A percentile compares a stretch with the other conserved stretches of the same genome.
Conservation (phyloP, 495 filamentous ascomycete genomes). For the Penicillium lagena region DNA sequence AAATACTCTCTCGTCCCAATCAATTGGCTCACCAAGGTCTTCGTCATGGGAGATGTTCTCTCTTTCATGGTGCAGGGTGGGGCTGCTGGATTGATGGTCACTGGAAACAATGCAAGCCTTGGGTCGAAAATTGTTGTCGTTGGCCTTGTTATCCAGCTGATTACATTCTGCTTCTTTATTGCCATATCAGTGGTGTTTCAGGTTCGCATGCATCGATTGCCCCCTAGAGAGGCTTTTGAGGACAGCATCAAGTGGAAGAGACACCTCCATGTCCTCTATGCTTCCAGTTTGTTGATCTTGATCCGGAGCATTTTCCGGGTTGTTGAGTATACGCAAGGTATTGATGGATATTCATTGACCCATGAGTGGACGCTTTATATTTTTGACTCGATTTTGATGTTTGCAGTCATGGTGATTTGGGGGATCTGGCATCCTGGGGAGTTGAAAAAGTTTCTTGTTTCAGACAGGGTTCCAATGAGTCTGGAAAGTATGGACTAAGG, state of each 20-base stretch:
- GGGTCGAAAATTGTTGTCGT: constrained; percentile 35
- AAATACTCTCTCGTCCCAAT: constrained; percentile 28
- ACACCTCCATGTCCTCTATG: constrained; percentile 47
- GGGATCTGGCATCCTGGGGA: too few relatives aligned
- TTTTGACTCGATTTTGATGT: too few relatives aligned
- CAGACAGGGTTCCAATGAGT: too few relatives aligned
- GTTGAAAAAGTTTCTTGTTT: too few relatives aligned
- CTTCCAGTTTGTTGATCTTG: constrained; percentile 47
- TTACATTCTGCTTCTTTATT: constrained; percentile 49
- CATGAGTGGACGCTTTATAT: too few relatives aligned
- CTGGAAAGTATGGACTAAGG: too few relatives aligned
- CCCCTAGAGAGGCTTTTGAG: constrained; percentile 11
- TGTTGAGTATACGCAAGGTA: too few relatives aligned
- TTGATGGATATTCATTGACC: too few relatives aligned
- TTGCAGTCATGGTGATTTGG: too few relatives aligned
- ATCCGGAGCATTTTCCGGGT: constrained; percentile 52
- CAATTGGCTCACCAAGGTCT: constrained; percentile 42
- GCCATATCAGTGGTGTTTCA: constrained; percentile 38
- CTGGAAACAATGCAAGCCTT: constrained; percentile 5
- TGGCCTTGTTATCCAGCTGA: constrained; percentile 42
- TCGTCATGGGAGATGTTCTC: constrained; percentile 28
- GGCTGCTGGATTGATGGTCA: constrained; percentile 27
- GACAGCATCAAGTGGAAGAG: constrained; percentile 40
- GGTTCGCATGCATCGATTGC: constrained; percentile 13
- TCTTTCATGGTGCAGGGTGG: constrained; percentile 34